phyloP scores from a whole-genome alignment of 106 monocot species.

The Acorus calamus region DNA sequence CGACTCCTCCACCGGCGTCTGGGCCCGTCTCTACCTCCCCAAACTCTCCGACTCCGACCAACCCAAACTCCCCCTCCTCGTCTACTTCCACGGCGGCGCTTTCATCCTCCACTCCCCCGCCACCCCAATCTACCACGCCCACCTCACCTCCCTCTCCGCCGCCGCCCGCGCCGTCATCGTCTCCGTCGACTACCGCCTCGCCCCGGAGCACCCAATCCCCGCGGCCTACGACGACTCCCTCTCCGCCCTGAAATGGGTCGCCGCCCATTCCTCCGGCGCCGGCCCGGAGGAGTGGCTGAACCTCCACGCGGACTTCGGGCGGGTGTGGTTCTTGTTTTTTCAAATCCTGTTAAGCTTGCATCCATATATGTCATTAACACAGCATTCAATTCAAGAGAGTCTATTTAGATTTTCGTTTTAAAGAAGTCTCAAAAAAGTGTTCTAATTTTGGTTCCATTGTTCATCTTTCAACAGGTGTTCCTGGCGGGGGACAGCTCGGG shows the following conservation, averaged over 20 bases:
- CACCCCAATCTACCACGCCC: constrained; percentile 31
- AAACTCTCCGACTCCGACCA: no score
- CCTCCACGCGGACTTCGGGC: constrained; percentile 26
- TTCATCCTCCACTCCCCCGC: constrained; percentile 23
- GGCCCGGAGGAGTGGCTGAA: constrained; percentile 31
- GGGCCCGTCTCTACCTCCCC: no score
- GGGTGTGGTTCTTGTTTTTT: neutral
- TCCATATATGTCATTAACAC: no score
- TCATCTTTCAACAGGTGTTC: constrained; percentile 7
- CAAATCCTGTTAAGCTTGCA: no score
- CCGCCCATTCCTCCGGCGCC: constrained; percentile 2
- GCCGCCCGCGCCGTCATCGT: constrained; percentile 24
- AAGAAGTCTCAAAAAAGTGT: no score
- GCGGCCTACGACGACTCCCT: constrained; percentile 38
- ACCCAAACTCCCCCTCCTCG: constrained; percentile 28
- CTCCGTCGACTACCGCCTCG: constrained; percentile 51
- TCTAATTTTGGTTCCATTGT: no score
- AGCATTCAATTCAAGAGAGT: no score
- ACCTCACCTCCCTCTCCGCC: constrained; percentile 30
- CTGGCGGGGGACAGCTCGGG: constrained; percentile 49
- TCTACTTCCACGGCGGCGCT: constrained; percentile 50
- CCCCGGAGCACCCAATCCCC: constrained; percentile 48
- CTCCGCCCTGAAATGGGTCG: constrained; percentile 34
- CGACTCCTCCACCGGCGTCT: no score
- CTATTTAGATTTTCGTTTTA: no score